Conservation (phyloP, 2,329 filamentous ascomycete genomes). For the Aspergillus hiratsukae region DNA sequence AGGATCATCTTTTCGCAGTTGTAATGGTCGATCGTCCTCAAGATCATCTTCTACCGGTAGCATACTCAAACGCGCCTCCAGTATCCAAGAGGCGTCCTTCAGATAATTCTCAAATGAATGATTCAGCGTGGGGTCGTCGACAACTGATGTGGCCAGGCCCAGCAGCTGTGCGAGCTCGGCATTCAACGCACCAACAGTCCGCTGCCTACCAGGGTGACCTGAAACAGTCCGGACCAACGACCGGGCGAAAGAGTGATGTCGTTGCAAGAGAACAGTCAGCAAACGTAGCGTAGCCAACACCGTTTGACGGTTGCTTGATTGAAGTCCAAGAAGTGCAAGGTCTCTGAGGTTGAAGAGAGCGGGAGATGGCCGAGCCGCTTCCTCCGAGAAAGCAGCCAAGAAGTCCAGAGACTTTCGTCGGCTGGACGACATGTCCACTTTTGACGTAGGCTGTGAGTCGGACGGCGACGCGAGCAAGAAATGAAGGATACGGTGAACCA, state of each 20-base stretch:
- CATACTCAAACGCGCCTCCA: slow-evolving; percentile 35
- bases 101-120: slow-evolving; percentile 43
- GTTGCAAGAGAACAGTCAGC: slow-evolving; percentile 76
- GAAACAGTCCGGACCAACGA: slow-evolving; percentile 58
- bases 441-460: slow-evolving; percentile 37
- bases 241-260: slow-evolving; percentile 80
- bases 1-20: slow-evolving; percentile 61
- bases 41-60: slow-evolving; percentile 26
- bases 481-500: slow-evolving; percentile 88
- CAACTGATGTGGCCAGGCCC: slow-evolving; percentile 33
- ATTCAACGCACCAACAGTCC: slow-evolving; percentile 38
- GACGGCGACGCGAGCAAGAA: slow-evolving; percentile 78
- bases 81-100: slow-evolving; percentile 51
- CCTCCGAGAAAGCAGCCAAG: slow-evolving; percentile 70
- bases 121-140: slow-evolving; percentile 35
- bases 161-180: slow-evolving; percentile 37
- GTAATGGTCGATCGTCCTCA: slow-evolving; percentile 56
- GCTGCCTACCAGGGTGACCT: slow-evolving; percentile 24
- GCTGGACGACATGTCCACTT: slow-evolving; percentile 55
- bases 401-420: slow-evolving; percentile 87
- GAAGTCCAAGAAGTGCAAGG: slow-evolving; percentile 77
- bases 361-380: slow-evolving; percentile 72
- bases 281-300: slow-evolving; percentile 84
- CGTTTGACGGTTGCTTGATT: slow-evolving; percentile 81
- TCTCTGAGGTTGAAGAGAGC: slow-evolving; percentile 91